These are phyloP conservation scores for Lactifluus echinatus DNA, from an alignment of 768 basidiomycete species.

Conservation along the genomic window DNA sequence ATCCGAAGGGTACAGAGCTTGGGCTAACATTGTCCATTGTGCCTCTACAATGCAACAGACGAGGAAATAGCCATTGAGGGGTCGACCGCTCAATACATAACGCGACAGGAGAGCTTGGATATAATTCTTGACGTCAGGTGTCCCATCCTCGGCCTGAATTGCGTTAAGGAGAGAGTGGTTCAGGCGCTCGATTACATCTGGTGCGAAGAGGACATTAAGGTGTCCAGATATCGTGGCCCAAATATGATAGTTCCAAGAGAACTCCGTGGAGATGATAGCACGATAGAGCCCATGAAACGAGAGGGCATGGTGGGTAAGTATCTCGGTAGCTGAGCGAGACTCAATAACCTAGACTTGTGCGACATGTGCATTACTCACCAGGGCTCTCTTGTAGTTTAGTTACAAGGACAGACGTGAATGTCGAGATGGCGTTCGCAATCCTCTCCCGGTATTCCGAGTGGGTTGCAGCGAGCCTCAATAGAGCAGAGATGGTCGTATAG, in stretches of 20 bases:
- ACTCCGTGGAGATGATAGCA: conserved; percentile 71
- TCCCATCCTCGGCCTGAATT: conserved; percentile 42
- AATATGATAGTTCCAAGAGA: conserved; percentile 60
- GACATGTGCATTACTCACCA: conserved; percentile 35
- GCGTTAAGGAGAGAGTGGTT: conserved; percentile 64
- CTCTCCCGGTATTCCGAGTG: conserved; percentile 41
- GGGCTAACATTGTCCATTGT: conserved; percentile 78
- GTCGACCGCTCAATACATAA: conserved; percentile 67
- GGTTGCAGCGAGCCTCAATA: conserved; percentile 54
- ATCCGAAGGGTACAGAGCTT: conserved; percentile 40
- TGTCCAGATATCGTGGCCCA: conserved; percentile 50
- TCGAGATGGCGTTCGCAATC: conserved; percentile 50
- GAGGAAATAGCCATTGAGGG: conserved; percentile 79
- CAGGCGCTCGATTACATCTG: conserved; percentile 60
- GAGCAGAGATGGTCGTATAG: conserved; percentile 66
- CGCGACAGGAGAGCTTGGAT: conserved; percentile 64
- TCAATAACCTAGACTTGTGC: background rate
- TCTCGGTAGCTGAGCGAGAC: conserved; percentile 45
- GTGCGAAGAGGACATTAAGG: conserved; percentile 53
- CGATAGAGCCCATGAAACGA: conserved; percentile 82
- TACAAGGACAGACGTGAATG: conserved; percentile 51
- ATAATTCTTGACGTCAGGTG: conserved; percentile 46
- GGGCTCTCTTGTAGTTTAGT: conserved; percentile 43
- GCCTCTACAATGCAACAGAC: conserved; percentile 86
- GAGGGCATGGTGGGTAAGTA: conserved; percentile 70